Evolutionary conservation across 768 basidiomycete genomes (phyloP).

Genomic region (Suillus placidus): DNA sequence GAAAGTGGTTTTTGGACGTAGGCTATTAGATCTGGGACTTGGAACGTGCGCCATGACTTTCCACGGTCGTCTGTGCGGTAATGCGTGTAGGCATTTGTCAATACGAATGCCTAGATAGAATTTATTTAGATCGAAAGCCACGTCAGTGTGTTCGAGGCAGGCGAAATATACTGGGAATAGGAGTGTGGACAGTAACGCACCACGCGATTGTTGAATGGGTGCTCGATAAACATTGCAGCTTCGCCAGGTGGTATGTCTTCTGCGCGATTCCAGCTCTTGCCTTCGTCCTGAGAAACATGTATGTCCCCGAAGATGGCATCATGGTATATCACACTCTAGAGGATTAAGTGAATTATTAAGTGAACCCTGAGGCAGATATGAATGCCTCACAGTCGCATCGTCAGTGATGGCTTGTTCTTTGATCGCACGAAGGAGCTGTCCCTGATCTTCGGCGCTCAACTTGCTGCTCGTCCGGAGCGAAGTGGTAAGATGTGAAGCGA

Average conservation of each 20-base stretch:
- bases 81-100: conserved; percentile 75
- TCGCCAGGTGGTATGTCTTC: conserved; percentile 58
- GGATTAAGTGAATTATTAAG: neutral
- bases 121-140: neutral
- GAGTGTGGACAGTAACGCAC: conserved; percentile 42
- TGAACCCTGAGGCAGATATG: neutral
- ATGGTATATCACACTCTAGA: conserved; percentile 73
- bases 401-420: conserved; percentile 51
- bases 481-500: conserved; percentile 54
- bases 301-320: conserved; percentile 70
- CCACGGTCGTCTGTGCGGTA: conserved; percentile 90
- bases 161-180: conserved; percentile 8
- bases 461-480: conserved; percentile 41
- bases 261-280: conserved; percentile 62
- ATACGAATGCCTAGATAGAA: conserved; percentile 73
- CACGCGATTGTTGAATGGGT: conserved; percentile 80
- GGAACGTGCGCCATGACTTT: conserved; percentile 82
- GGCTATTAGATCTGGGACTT: conserved; percentile 54
- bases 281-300: conserved; percentile 84
- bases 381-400: conserved; percentile 61
- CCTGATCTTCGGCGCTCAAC: conserved; percentile 36
- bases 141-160: neutral
- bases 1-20: conserved; percentile 67
- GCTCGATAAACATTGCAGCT: conserved; percentile 75
- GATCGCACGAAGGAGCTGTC: conserved; percentile 55